phyloP scores from a whole-genome alignment of 805 yeast genomes.

The Nakazawaea molendinolei region DNA sequence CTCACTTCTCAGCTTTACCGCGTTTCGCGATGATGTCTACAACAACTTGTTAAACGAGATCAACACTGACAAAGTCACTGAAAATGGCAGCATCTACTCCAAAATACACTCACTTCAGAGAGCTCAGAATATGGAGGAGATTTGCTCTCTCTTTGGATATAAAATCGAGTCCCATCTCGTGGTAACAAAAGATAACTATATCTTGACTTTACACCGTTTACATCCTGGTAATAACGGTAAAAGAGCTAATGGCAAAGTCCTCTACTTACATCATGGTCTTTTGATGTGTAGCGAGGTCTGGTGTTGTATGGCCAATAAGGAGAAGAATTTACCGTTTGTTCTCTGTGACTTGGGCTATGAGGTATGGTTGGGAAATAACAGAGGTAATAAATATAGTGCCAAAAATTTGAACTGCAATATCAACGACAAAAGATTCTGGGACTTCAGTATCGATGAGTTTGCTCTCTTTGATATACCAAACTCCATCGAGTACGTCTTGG shows the following conservation, averaged over 20 bases:
- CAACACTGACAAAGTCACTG: not conserved
- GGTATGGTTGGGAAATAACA: conserved; percentile 89
- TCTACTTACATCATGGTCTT: conserved; percentile 85
- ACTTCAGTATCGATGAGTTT: conserved; percentile 86
- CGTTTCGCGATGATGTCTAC: conserved; percentile 3
- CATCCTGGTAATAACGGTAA: conserved; percentile 14
- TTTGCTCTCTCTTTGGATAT: conserved; percentile 50
- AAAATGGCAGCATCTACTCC: conserved; percentile 2
- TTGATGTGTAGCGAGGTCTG: conserved; percentile 75
- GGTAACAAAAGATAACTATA: conserved; percentile 31
- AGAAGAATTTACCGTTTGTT: conserved; percentile 57
- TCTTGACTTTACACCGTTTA: conserved; percentile 32
- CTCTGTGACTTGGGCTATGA: conserved; percentile 80
- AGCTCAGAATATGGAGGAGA: conserved; percentile 51
- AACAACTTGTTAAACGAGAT: conserved; percentile 7
- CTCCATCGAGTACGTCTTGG: conserved; percentile 65
- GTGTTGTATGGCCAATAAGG: conserved; percentile 36
- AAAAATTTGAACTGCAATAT: conserved; percentile 50
- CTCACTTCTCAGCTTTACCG: conserved; percentile 2
- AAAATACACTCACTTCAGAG: conserved; percentile 31
- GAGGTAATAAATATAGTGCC: conserved; percentile 87
- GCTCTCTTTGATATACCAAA: conserved; percentile 88
- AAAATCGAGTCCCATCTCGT: conserved; percentile 32
- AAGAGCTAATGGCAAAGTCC: conserved; percentile 35
- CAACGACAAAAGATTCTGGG: conserved; percentile 61